These are phyloP conservation scores for Alternaria sp. DNA, from an alignment of 2,329 filamentous ascomycete genomes.

Conservation along the genomic window DNA sequence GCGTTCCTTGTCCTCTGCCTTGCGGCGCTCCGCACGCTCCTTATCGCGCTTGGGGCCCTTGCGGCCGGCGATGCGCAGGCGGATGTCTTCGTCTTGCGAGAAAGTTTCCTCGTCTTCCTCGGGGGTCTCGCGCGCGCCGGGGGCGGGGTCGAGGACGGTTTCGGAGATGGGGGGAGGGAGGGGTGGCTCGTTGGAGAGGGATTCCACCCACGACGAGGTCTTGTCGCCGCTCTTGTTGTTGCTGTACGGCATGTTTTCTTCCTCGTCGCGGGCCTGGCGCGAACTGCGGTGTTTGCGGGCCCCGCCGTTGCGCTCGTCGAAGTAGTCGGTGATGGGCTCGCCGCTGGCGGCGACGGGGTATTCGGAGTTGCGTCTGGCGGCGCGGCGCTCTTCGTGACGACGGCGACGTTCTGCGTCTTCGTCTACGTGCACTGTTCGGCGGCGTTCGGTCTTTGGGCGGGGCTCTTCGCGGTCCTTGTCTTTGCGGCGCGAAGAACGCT, in stretches of 20 bases:
- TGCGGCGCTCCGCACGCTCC: slow-evolving; percentile 36
- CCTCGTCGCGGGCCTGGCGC: slow-evolving; percentile 32
- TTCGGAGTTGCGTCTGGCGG: slow-evolving; percentile 47
- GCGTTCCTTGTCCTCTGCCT: slow-evolving; percentile 32
- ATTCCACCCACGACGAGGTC: slow-evolving; percentile 58
- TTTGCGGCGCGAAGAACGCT: slow-evolving; percentile 45
- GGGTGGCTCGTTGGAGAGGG: slow-evolving; percentile 54
- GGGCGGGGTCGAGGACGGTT: slow-evolving; percentile 54
- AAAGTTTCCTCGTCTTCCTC: slow-evolving; percentile 44
- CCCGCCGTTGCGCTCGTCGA: slow-evolving; percentile 51
- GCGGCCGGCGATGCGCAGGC: slow-evolving; percentile 43
- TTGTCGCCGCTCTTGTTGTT: slow-evolving; percentile 53
- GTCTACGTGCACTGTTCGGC: slow-evolving; percentile 44
- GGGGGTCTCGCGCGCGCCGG: slow-evolving; percentile 29
- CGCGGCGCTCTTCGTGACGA: slow-evolving; percentile 53
- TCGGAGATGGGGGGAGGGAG: slow-evolving; percentile 53
- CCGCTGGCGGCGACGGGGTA: slow-evolving; percentile 36
- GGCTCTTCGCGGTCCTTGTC: slow-evolving; percentile 39
- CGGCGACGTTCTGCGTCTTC: slow-evolving; percentile 47
- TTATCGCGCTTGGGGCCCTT: slow-evolving; percentile 38
- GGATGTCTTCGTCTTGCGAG: slow-evolving; percentile 49
- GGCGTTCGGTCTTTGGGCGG: slow-evolving; percentile 43
- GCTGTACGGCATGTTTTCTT: slow-evolving; percentile 45
- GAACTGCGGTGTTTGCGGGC: slow-evolving; percentile 35
- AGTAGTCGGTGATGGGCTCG: slow-evolving; percentile 52